Conservation (phyloP, 2,329 filamentous ascomycete genomes). For the Diaporthe destruens region DNA sequence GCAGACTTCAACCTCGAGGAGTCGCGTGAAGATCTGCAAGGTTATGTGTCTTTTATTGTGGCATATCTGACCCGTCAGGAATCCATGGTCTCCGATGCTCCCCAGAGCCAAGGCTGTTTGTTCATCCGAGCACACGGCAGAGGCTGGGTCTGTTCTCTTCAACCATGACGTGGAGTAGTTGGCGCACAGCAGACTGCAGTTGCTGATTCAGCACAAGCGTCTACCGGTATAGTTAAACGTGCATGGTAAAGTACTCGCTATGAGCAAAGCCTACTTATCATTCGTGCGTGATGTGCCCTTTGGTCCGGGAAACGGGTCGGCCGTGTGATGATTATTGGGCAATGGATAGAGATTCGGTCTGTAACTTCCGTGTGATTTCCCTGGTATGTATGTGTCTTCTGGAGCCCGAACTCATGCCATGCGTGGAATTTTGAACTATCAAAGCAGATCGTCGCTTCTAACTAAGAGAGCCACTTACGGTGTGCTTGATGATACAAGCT, state of each 20-base stretch:
- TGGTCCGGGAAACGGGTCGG: neutral
- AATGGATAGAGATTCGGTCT: neutral
- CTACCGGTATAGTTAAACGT: neutral
- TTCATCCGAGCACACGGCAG: slow-evolving; percentile 16
- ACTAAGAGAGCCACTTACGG: neutral
- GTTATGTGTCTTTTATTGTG: neutral
- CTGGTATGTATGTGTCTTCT: neutral
- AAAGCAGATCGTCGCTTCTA: neutral
- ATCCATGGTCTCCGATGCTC: neutral
- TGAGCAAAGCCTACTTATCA: too few relatives aligned
- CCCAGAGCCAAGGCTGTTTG: neutral
- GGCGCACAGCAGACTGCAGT: slow-evolving; percentile 10
- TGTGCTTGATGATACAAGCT: neutral
- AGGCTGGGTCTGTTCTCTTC: neutral
- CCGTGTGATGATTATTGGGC: neutral
- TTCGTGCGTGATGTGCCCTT: too few relatives aligned
- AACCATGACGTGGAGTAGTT: neutral
- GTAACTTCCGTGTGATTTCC: neutral
- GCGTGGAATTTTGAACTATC: neutral
- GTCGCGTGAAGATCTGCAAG: neutral
- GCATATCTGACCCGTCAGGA: neutral
- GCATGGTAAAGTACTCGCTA: neutral
- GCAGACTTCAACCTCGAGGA: neutral
- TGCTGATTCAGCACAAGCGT: slow-evolving; percentile 4
- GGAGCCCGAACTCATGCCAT: too few relatives aligned